phyloP scores from a whole-genome alignment of 345 rosid genomes.

The Citrus cavaleriei region DNA sequence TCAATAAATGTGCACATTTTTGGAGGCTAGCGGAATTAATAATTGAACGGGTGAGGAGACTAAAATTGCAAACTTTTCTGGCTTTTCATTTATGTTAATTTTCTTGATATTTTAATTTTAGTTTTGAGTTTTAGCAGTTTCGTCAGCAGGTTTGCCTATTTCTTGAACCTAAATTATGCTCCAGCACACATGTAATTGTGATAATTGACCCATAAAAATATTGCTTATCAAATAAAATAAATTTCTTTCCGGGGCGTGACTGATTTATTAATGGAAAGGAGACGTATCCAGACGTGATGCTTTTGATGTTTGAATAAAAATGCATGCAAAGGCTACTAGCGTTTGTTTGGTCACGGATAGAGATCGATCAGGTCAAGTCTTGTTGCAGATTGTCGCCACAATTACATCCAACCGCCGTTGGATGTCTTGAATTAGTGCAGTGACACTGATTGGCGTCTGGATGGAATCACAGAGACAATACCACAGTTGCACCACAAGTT shows the following conservation, averaged over 20 bases:
- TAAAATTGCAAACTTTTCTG: neutral
- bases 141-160: neutral
- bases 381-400: no score
- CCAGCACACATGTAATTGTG: neutral
- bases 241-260: neutral
- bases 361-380: no score
- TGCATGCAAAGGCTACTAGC: no score
- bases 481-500: no score
- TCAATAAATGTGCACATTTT: neutral
- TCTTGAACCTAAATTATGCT: neutral
- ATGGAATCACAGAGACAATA: no score
- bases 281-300: neutral
- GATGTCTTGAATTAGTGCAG: no score
- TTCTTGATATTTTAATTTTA: neutral
- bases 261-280: neutral
- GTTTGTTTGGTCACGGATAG: no score
- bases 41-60: neutral
- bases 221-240: neutral
- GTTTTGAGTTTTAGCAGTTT: neutral
- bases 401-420: no score
- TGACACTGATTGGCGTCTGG: no score
- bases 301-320: no score
- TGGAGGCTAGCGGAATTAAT: neutral
- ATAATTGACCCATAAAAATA: neutral
- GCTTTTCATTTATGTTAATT: neutral